Conservation (phyloP, 768 basidiomycete species). For the Phlebiopsis gigantea region DNA sequence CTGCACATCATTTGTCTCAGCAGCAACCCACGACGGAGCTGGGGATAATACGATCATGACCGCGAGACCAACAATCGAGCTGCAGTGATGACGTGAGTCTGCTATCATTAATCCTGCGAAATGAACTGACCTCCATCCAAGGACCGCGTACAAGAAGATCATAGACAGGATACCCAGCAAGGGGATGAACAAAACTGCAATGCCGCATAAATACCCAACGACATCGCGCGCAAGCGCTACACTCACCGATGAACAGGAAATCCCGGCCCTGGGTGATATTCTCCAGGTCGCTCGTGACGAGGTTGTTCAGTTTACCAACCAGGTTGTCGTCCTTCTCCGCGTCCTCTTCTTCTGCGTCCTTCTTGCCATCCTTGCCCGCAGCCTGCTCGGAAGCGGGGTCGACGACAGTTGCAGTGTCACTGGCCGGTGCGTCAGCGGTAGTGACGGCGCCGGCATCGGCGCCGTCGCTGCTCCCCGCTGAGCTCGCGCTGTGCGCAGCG, state of each 20-base stretch:
- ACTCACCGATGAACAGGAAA: conserved; percentile 23
- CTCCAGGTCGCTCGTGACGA: conserved; percentile 40
- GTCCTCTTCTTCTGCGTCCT: background rate
- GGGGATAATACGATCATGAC: conserved; percentile 37
- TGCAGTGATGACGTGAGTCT: no score
- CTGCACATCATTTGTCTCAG: conserved; percentile 31
- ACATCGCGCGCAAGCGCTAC: background rate
- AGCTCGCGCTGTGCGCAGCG: background rate
- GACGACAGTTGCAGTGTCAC: background rate
- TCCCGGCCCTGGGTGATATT: conserved; percentile 19
- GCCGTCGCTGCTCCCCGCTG: background rate
- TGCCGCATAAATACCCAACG: background rate
- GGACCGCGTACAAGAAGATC: conserved; percentile 24
- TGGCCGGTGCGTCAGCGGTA: background rate
- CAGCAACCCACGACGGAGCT: conserved; percentile 36
- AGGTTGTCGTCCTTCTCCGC: conserved; percentile 35
- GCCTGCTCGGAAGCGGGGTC: background rate
- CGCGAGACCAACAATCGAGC: conserved; percentile 37
- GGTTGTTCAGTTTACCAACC: conserved; percentile 72
- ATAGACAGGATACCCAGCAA: conserved; percentile 1
- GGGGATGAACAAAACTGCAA: conserved; percentile 1
- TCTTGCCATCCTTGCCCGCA: background rate
- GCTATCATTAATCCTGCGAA: background rate
- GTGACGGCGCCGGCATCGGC: background rate
- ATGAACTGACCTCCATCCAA: conserved; percentile 19